Evolutionary conservation across 805 yeast genomes (phyloP), one percentile per base, ranked within the genome.

Genomic region (Wickerhamiella musiphila): DNA sequence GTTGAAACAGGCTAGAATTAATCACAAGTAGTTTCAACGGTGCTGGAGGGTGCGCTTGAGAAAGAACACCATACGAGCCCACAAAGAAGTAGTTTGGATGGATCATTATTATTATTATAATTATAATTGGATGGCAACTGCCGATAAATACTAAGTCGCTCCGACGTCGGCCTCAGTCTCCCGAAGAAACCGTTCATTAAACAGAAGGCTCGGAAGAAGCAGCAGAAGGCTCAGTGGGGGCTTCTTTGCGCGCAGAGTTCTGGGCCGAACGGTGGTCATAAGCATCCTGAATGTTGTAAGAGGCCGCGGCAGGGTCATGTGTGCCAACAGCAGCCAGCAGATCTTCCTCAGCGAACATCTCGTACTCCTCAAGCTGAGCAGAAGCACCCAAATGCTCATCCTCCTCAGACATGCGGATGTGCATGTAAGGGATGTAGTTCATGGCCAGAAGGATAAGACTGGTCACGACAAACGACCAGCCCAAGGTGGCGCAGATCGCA

Each of bases 301-400:
- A 15, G 16, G 18, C 17, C 23, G 18, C 26, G 12, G 15, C 26
- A n/a, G n/a, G n/a, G 26, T 23, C 13, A n/a, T 23, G 13, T 6
- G 30, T 28, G 15, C 21, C 28, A 6, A 34, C 27, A 10, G 23
- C 19, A n/a, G 24, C 7, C 17, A 37, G 30, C 14, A 26, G 12
- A 31, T 36, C 40, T 11, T 28, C 34, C 34, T 45, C 50, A 33
- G 43, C 51, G 19, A 47, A 78, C 37, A 90, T 78, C 26, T 46
- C 45, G 56, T 71, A 76, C 57, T 84, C 95, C 47, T 94, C 94
- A 46, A 84, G 79, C 63, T 83, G 82, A 21, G 83, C 75, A 43
- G 72, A 65, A 57, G 86, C 96, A 40, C 96, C 96, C 44, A 71
- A 50, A 46, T 74, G 69, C 61, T 86, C 95, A 52, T 84, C 94